Evolutionary conservation across 73 alveolate species (phyloP).

Genomic region (Effrenium voratum): DNA sequence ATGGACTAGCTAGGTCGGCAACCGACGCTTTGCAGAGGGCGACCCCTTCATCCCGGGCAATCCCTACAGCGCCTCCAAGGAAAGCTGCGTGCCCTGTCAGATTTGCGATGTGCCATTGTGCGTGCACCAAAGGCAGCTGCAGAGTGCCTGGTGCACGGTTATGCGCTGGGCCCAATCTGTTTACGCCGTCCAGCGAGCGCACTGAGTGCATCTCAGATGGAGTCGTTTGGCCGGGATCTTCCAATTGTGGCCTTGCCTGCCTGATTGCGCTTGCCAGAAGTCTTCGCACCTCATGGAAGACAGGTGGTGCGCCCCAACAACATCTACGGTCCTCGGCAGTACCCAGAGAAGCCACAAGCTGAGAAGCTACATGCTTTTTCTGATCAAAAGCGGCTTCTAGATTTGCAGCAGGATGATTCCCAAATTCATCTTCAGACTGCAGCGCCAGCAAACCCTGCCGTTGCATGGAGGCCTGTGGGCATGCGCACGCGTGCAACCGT

Average conservation of each 20-base stretch:
- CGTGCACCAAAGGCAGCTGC: slow-evolving; percentile 39
- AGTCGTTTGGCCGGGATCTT: slow-evolving; percentile 46
- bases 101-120: background rate
- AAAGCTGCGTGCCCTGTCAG: background rate
- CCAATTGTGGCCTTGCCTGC: slow-evolving; percentile 48
- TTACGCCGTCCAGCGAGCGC: background rate
- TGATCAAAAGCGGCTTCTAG: background rate
- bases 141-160: slow-evolving; percentile 71
- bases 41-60: slow-evolving; percentile 59
- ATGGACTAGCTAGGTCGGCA: background rate
- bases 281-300: background rate
- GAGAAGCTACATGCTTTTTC: background rate
- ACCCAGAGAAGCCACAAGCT: slow-evolving; percentile 26
- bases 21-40: slow-evolving; percentile 22
- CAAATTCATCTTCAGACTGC: slow-evolving; percentile 59
- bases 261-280: background rate
- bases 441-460: slow-evolving; percentile 62
- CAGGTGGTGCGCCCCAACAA: slow-evolving; percentile 82
- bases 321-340: slow-evolving; percentile 90
- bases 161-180: background rate
- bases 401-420: slow-evolving; percentile 38
- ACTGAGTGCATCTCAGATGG: background rate
- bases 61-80: slow-evolving; percentile 88
- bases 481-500: background rate
- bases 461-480: slow-evolving; percentile 46